Evolutionary conservation across 345 rosid species (phyloP).

Genomic region (Citrus glauca): DNA sequence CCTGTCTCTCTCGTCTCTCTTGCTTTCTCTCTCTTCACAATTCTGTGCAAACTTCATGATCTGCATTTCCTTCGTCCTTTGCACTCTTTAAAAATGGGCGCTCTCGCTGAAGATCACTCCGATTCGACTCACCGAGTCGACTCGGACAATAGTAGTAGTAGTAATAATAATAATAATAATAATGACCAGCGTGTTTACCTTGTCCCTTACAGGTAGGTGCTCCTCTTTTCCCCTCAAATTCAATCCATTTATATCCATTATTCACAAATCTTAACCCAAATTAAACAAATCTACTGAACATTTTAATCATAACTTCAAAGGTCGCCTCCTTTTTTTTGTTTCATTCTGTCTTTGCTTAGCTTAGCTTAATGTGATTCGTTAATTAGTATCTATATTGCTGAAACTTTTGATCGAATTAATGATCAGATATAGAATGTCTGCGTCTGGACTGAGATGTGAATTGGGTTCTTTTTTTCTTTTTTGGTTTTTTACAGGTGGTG

Average conservation of each 20-base stretch:
- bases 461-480: constrained; percentile 5
- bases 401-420: background rate
- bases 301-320: background rate
- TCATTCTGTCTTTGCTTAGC: background rate
- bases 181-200: constrained; percentile 85
- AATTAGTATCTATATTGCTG: constrained; percentile 10
- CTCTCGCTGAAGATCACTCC: constrained; percentile 42
- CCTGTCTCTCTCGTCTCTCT: background rate
- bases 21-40: constrained; percentile 3
- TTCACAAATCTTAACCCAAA: background rate
- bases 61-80: background rate
- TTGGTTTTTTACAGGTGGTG: constrained; percentile 65
- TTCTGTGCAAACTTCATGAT: background rate
- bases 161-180: no score
- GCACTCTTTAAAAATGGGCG: constrained; percentile 35
- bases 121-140: constrained; percentile 57
- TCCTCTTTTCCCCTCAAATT: background rate
- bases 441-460: background rate
- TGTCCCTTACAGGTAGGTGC: constrained; percentile 66
- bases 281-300: background rate
- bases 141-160: constrained; percentile 26
- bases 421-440: background rate
- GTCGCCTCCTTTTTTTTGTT: background rate
- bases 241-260: background rate
- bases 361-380: constrained; percentile 1